phyloP scores from a whole-genome alignment of 768 basidiomycete genomes.

The Pholiota conissans region DNA sequence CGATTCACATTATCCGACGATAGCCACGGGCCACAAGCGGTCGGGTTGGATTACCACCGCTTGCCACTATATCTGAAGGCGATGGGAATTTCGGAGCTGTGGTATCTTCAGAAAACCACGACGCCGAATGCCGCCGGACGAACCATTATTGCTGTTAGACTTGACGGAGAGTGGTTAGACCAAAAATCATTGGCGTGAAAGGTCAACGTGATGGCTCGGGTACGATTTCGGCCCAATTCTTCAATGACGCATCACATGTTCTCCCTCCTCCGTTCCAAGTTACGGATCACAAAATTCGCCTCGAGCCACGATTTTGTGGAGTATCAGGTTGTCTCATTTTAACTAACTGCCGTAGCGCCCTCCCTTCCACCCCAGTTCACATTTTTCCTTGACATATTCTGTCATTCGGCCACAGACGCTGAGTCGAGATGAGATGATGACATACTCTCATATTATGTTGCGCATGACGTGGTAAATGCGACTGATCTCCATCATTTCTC shows the following conservation, averaged over 20 bases:
- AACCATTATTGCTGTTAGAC: slow-evolving; percentile 38
- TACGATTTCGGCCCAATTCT: not conserved
- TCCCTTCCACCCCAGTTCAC: slow-evolving; percentile 7
- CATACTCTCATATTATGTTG: not conserved
- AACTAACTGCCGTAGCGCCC: slow-evolving; percentile 11
- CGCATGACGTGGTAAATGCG: slow-evolving; percentile 12
- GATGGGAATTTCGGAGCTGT: slow-evolving; percentile 63
- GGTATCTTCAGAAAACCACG: slow-evolving; percentile 51
- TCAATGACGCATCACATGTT: slow-evolving; percentile 8
- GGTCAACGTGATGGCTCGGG: slow-evolving; percentile 15
- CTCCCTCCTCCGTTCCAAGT: not conserved
- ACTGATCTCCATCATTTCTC: slow-evolving; percentile 9
- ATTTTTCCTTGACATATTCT: slow-evolving; percentile 22
- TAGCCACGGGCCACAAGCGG: slow-evolving; percentile 87
- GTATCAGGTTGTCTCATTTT: not conserved
- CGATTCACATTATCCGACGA: slow-evolving; percentile 91
- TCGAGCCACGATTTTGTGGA: slow-evolving; percentile 4
- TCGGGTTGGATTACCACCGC: slow-evolving; percentile 82
- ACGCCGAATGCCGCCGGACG: slow-evolving; percentile 48
- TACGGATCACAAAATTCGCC: slow-evolving; percentile 17
- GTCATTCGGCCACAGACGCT: slow-evolving; percentile 13
- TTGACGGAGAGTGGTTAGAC: slow-evolving; percentile 54
- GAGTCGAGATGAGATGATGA: not conserved
- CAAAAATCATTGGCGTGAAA: slow-evolving; percentile 57
- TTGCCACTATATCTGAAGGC: slow-evolving; percentile 63